Evolutionary conservation across 306 rosid genomes (phyloP).

Genomic region (Glycyrrhiza uralensis): DNA sequence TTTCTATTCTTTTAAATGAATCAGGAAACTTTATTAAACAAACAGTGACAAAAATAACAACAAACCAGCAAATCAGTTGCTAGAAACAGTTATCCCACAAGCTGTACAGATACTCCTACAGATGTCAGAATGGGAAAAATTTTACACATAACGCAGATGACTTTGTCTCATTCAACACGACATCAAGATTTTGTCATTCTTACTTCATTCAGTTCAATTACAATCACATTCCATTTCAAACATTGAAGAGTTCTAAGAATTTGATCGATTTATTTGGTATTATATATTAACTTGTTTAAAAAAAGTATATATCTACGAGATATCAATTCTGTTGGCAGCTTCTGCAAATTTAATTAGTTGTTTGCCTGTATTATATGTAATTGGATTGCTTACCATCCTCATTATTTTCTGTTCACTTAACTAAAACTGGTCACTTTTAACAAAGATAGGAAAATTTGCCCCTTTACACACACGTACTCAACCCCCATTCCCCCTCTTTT

Average conservation of each 20-base stretch:
- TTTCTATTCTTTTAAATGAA: not conserved
- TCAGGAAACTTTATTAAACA: not conserved
- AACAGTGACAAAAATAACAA: not conserved
- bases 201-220: conserved; percentile 14
- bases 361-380: not conserved
- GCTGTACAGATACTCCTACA: conserved; percentile 9
- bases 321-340: not conserved
- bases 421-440: not conserved
- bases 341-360: not conserved
- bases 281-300: conserved; percentile 1
- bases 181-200: conserved; percentile 9
- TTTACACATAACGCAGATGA: not conserved
- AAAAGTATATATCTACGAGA: not conserved
- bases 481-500: not conserved
- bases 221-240: not conserved
- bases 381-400: not conserved
- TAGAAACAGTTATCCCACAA: conserved; percentile 9
- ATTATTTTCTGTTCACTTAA: conserved; percentile 3
- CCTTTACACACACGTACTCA: not conserved
- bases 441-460: conserved; percentile 5
- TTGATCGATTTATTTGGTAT: not conserved
- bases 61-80: not conserved
- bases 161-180: not conserved
- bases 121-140: not conserved
- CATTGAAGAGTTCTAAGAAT: not conserved